A percentile compares a stretch with the other conserved stretches of the same genome.
Evolutionary conservation across 805 yeast species (phyloP).

Genomic region (Ogataea methylovora): DNA sequence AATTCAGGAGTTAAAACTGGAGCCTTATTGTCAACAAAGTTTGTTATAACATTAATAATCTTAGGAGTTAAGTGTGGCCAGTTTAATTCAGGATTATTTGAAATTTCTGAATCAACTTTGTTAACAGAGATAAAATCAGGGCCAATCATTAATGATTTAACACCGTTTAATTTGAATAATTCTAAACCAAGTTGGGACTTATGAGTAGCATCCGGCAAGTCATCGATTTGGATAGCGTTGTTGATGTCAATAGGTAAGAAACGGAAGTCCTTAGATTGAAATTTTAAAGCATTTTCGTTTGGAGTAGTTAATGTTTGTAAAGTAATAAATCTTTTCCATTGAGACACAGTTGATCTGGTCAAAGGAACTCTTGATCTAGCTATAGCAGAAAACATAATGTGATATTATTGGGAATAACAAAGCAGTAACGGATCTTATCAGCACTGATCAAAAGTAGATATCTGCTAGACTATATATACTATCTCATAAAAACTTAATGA

Average conservation of each 20-base stretch:
- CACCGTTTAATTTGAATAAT: conserved; percentile 53
- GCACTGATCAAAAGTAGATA: too few species aligned
- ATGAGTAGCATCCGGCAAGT: conserved; percentile 43
- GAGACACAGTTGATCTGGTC: too few species aligned
- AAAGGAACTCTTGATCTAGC: too few species aligned
- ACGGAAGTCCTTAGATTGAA: conserved; percentile 39
- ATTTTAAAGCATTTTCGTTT: conserved; percentile 68
- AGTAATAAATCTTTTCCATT: conserved; percentile 10
- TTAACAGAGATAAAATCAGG: conserved; percentile 67
- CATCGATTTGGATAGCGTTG: conserved; percentile 45
- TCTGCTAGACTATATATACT: too few species aligned
- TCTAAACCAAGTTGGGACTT: conserved; percentile 58
- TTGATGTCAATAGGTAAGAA: conserved; percentile 35
- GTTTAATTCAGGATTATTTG: conserved; percentile 25
- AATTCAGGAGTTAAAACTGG: conserved; percentile 18
- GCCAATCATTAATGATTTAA: conserved; percentile 68
- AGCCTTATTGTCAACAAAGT: conserved; percentile 17
- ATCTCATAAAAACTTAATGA: too few species aligned
- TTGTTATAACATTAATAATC: conserved; percentile 16
- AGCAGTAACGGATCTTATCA: too few species aligned
- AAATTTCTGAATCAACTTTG: conserved; percentile 32
- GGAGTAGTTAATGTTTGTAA: conserved; percentile 55
- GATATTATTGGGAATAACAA: too few species aligned
- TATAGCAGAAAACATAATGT: too few species aligned
- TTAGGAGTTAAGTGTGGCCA: conserved; percentile 23